Evolutionary conservation across 306 rosid genomes (phyloP).

Genomic region (Calophaca sinica): DNA sequence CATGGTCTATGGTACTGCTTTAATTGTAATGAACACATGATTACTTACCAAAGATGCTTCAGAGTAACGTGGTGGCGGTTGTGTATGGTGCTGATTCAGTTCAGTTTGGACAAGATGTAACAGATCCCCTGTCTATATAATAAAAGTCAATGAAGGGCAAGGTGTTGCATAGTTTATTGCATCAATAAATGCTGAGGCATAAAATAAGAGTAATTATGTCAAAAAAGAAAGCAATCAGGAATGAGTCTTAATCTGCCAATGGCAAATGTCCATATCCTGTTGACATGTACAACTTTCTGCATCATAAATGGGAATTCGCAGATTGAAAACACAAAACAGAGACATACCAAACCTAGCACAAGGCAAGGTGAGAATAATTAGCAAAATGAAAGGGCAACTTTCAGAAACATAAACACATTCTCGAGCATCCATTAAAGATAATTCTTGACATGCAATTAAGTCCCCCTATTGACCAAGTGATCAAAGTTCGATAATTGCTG

Average conservation of each 20-base stretch:
- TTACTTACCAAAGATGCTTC: constrained; percentile 86
- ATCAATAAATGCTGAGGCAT: constrained; percentile 25
- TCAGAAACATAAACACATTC: neutral
- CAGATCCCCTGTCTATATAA: constrained; percentile 72
- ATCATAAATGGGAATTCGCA: constrained; percentile 23
- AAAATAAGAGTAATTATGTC: constrained; percentile 13
- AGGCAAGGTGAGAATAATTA: neutral
- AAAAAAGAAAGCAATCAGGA: constrained; percentile 5
- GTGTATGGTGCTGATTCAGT: constrained; percentile 78
- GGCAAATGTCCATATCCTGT: constrained; percentile 3
- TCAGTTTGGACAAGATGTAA: constrained; percentile 61
- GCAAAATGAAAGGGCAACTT: neutral
- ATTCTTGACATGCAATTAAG: constrained; percentile 24
- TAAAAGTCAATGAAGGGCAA: constrained; percentile 45
- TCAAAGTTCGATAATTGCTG: constrained; percentile 3
- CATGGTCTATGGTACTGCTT: constrained; percentile 10
- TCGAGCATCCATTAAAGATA: neutral
- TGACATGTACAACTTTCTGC: constrained; percentile 27
- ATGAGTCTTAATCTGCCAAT: constrained; percentile 30
- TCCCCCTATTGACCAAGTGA: constrained; percentile 24
- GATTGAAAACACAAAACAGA: constrained; percentile 4
- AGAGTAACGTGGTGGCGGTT: constrained; percentile 85
- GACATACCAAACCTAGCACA: neutral
- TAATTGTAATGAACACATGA: constrained; percentile 29
- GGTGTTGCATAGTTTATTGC: neutral